Conservation (phyloP, 352 stramenopile genomes). For the Stramenopiles sp. region DNA sequence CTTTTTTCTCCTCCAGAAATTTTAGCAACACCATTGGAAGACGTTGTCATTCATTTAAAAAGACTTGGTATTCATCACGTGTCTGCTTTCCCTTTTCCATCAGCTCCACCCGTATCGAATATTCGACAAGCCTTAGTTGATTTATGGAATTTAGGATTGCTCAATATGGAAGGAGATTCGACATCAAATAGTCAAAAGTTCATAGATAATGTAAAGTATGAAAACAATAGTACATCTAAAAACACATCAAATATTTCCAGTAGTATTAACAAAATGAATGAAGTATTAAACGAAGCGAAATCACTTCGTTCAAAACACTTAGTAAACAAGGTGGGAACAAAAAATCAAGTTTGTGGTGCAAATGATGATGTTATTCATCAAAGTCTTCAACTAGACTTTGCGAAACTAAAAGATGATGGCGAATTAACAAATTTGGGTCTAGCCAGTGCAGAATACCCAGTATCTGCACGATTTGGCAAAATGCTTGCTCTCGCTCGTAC, state of each 20-base stretch:
- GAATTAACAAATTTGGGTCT: slow-evolving; percentile 38
- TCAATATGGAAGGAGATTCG: neutral
- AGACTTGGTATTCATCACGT: slow-evolving; percentile 78
- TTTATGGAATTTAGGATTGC: slow-evolving; percentile 21
- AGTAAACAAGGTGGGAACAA: slow-evolving; percentile 8
- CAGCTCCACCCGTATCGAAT: slow-evolving; percentile 44
- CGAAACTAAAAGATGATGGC: slow-evolving; percentile 16
- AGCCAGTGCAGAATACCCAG: slow-evolving; percentile 37
- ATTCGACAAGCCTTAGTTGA: slow-evolving; percentile 39
- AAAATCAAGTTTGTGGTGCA: slow-evolving; percentile 10
- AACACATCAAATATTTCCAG: neutral
- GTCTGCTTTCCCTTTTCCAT: slow-evolving; percentile 76
- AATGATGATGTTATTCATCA: slow-evolving; percentile 13
- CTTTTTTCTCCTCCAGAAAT: slow-evolving; percentile 52
- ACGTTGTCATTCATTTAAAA: slow-evolving; percentile 83
- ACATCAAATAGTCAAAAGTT: neutral
- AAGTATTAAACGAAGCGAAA: neutral
- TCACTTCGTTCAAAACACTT: neutral
- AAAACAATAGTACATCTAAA: neutral
- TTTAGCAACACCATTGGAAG: slow-evolving; percentile 45
- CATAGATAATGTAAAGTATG: slow-evolving; percentile 8
- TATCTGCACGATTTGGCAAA: slow-evolving; percentile 40
- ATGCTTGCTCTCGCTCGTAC: slow-evolving; percentile 30
- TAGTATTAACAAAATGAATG: neutral
- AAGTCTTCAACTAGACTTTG: slow-evolving; percentile 12